Base-by-base conservation (phyloP, 1,284 basidiomycete species). In the Taiwanofungus camphoratus region DNA sequence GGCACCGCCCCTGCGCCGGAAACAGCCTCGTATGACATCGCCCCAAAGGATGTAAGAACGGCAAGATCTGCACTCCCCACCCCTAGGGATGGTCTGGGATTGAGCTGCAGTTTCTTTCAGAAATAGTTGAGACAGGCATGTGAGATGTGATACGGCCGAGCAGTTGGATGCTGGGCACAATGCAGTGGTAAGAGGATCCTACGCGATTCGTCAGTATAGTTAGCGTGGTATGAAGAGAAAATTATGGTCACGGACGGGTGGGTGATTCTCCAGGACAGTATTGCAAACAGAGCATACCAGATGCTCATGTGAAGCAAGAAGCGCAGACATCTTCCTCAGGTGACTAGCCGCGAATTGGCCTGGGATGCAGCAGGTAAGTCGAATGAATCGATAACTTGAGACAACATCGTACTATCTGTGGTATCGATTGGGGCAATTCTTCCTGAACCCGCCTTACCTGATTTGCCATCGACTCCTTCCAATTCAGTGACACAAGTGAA, bases 381-480 rank as follows among this genome's bases (percentile, higher is more conserved):
- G 26, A 8, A 27, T 27, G 26, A 27, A 13, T 13, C 8, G 8
- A n/a, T n/a, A n/a, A n/a, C n/a, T n/a, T n/a, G n/a, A n/a, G n/a
- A n/a, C n/a, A n/a, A n/a, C n/a, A n/a, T n/a, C 70, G 46, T 50
- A 82, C 82, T 67, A 56, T 90, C 88, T 24, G 73, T 74, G 8
- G 87, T 76, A 45, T 75, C 71, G 26, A 92, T 79, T 0, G 81
- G 76, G 3, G 72, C 77, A 19, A 50, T 56, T 31, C 79, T 68
- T 16, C 76, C 75, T 8, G 73, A 68, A 3, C 76, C 72, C 2
- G 49, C 27, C 26, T 63, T 50, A 2, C 75, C 73, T 34, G 74
- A 75, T 42, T 76, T 74, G 0, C 85, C 86, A 54, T 86, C 79
- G 0, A 89, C 84, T 6, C 87, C 87, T 55, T 88, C 83, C 1